Base-by-base conservation (phyloP, 164 flowering plant genomes). In the Macadamia integrifolia region DNA sequence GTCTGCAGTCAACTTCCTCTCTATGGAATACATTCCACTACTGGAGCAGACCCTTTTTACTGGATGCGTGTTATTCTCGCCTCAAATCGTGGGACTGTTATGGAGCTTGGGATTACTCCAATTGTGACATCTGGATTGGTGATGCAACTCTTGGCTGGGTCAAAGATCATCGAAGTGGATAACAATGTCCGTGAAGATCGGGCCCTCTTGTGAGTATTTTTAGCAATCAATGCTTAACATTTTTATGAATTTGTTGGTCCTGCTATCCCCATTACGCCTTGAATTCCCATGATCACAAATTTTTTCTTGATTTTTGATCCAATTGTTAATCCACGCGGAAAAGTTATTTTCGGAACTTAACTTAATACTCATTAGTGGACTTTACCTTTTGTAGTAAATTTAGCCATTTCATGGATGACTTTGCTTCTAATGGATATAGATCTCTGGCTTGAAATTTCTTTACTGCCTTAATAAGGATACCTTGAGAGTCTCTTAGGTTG, bases 21-120 rank as follows among this genome's bases (percentile, higher is more conserved):
- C 55, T 87, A 87, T 81, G 92, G 92, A 59, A 86, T 86, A 74
- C 89, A 86, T 69, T 84, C 88, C 0, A 84, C 87, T 0, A 86
- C 86, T 0, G 88, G 88, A 1, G 89, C 87, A 17, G 92, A 87
- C 73, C 89, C 91, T 31, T 85, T 87, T 69, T 85, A 85, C 60
- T 85, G 88, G 89, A 87, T 87, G 89, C 86, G 88, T 64, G 88
- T 84, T 44, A 87, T 87, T 67, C 88, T 87, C 46, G 92, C 92
- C 60, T 84, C 92, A 8, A 87, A 68, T 67, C 86, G 92, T 64
- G 90, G 92, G 18, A 88, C 88, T 44, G 90, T 88, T 67, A 88
- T 88, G 92, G 92, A 88, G 80, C 85, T 87, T 66, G 92, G 92
- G 1, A 86, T 87, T 70, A 84, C 89, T 14, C 88, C 92, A 11